Evolutionary conservation across 768 basidiomycete species (phyloP).

Genomic region (Tubosaeta sp.): DNA sequence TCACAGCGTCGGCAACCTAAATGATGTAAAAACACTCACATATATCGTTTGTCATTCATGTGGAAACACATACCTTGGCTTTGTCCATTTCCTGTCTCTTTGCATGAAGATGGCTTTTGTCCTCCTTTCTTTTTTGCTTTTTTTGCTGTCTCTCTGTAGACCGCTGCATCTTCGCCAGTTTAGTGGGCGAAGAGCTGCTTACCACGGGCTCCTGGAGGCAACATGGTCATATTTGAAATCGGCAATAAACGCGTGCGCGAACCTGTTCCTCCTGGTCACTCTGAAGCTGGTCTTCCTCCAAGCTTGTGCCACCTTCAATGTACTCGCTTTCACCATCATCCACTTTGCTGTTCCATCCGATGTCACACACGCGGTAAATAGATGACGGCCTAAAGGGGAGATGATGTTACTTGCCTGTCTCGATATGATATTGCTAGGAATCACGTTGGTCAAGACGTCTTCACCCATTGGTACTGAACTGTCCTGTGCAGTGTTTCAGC

Average conservation of each 20-base stretch:
- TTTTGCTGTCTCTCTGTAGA: slow-evolving; percentile 39
- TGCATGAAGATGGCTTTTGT: slow-evolving; percentile 62
- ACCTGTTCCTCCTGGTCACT: slow-evolving; percentile 49
- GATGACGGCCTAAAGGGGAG: slow-evolving; percentile 1
- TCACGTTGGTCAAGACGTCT: slow-evolving; percentile 85
- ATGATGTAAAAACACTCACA: slow-evolving; percentile 11
- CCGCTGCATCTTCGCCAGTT: slow-evolving; percentile 34
- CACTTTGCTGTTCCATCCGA: slow-evolving; percentile 49
- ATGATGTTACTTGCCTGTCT: slow-evolving; percentile 55
- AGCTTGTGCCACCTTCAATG: slow-evolving; percentile 47
- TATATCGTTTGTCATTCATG: background rate
- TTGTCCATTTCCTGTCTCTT: slow-evolving; percentile 86
- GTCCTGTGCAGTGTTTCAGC: slow-evolving; percentile 13
- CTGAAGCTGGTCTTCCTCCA: slow-evolving; percentile 60
- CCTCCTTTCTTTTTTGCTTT: slow-evolving; percentile 57
- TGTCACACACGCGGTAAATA: slow-evolving; percentile 6
- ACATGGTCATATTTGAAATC: slow-evolving; percentile 1
- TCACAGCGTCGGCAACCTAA: slow-evolving; percentile 89
- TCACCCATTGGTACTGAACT: slow-evolving; percentile 44
- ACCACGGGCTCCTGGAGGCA: slow-evolving; percentile 15
- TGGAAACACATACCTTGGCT: slow-evolving; percentile 57
- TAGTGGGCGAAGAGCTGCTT: slow-evolving; percentile 27
- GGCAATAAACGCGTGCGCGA: slow-evolving; percentile 2
- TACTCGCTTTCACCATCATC: slow-evolving; percentile 73
- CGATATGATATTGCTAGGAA: slow-evolving; percentile 88